A percentile compares a stretch with the other conserved stretches of the same genome.
Evolutionary conservation across 2,329 filamentous ascomycete genomes (phyloP).

Genomic region (Phoma sp.): DNA sequence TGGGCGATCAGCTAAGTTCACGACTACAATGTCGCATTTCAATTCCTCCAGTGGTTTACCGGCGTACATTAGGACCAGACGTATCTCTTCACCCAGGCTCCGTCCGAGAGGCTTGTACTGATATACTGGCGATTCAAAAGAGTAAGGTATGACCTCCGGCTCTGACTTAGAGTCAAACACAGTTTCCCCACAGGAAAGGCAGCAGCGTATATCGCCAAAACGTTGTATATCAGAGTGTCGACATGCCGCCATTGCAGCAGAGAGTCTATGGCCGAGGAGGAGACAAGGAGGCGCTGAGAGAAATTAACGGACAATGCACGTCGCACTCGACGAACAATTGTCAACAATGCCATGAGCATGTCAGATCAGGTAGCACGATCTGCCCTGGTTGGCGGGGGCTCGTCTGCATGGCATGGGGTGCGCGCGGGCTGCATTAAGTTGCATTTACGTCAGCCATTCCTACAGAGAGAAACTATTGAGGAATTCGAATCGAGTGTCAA

Average conservation of each 20-base stretch:
- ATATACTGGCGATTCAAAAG: neutral
- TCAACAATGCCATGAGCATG: too few species aligned
- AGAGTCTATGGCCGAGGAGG: neutral
- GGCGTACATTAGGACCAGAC: conserved; percentile 16
- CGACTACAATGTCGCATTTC: conserved; percentile 18
- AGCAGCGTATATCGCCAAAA: conserved; percentile 7
- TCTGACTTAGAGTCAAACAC: neutral
- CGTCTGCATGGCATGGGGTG: too few species aligned
- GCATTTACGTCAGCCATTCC: too few species aligned
- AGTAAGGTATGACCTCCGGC: neutral
- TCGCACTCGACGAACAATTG: too few species aligned
- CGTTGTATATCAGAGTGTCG: conserved; percentile 8
- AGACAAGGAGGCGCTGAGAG: too few species aligned
- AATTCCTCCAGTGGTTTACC: conserved; percentile 11
- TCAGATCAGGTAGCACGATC: too few species aligned
- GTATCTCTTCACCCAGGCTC: conserved; percentile 19
- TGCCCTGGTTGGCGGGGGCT: too few species aligned
- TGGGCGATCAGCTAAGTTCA: conserved; percentile 22
- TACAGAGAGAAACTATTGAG: too few species aligned
- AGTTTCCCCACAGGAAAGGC: conserved; percentile 11
- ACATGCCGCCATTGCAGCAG: conserved; percentile 2
- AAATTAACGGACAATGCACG: too few species aligned
- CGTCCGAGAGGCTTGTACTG: neutral
- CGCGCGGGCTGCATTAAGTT: too few species aligned
- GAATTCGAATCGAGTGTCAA: too few species aligned